Evolutionary conservation across 2,329 filamentous ascomycete species (phyloP), one percentile per base, ranked within the genome.

Genomic region (Hypoxylon sp.): DNA sequence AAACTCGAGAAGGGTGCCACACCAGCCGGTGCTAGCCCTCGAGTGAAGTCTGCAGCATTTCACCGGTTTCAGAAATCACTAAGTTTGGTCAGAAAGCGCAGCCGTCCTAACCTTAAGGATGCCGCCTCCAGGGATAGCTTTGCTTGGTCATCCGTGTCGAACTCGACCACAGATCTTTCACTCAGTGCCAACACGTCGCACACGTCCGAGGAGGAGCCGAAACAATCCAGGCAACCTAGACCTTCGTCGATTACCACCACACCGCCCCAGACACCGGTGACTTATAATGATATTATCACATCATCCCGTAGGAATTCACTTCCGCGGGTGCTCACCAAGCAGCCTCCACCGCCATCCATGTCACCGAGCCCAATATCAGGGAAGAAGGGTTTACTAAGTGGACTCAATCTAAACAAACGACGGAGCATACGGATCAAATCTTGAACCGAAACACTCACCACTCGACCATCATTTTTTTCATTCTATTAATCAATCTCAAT

Each of bases 11-110:
- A 67, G 32, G 73, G 76, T 9, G 72, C 71, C 6, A 67, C 80
- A 30, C 71, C 73, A 21, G 56, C 72, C 7, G 74, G 73, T 16
- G 46, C 41, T 52, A 74, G 71, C 7, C 73, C 75, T 5, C 79
- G 80, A 67, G 74, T 80, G 21, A 82, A 76, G 74, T 82, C 82
- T 0, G 77, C 78, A 30, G 78, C 87, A 59, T 81, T 88, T 66
- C 85, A 83, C 73, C 78, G 79, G 29, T 75, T 83, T 12, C 77
- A 79, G 11, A 82, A 84, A 70, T 85, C 85, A 2, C 76, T 88
- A 45, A 87, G 81, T 70, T 78, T 88, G 29, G 83, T 83, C 51
- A 81, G 82, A 73, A 87, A 86, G 81, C 81, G 84, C 68, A 88
- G 85, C 78, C 81, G 81, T 58, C 83, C 84, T 6, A 78, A 79